Evolutionary conservation across 2,329 filamentous ascomycete species (phyloP).

Genomic region (Colletotrichum sp.): DNA sequence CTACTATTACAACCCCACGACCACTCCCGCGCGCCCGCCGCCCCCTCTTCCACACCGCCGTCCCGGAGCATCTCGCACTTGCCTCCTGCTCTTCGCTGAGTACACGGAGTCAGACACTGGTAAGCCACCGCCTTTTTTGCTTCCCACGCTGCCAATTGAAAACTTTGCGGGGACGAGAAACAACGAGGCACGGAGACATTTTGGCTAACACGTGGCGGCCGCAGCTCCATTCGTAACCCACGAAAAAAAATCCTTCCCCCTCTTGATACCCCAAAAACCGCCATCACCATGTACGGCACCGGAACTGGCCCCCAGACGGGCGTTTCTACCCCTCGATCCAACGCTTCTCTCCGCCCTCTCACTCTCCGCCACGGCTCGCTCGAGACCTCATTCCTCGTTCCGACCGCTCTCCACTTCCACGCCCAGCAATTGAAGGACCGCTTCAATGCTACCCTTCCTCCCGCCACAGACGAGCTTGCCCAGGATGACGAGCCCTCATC

Average conservation of each 20-base stretch:
- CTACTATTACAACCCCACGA: background rate
- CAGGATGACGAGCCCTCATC: conserved; percentile 99
- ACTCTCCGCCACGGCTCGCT: conserved; percentile 92
- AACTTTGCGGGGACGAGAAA: background rate
- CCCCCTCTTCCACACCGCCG: background rate
- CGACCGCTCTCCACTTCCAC: conserved; percentile 94
- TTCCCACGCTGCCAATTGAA: background rate
- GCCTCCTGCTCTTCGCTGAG: conserved; percentile 46
- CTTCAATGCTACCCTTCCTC: conserved; percentile 84
- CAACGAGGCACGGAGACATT: background rate
- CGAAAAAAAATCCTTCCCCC: conserved; percentile 15
- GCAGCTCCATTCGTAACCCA: conserved; percentile 18
- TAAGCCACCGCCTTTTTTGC: background rate
- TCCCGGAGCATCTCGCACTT: conserved; percentile 15
- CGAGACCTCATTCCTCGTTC: conserved; percentile 94
- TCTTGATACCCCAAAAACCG: conserved; percentile 46
- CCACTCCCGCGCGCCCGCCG: background rate
- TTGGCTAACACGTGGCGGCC: conserved; percentile 11
- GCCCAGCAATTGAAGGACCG: conserved; percentile 92
- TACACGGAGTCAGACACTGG: conserved; percentile 35
- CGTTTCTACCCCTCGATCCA: conserved; percentile 94
- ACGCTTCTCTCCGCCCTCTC: conserved; percentile 88
- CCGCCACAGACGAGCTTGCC: conserved; percentile 94
- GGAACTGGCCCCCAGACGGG: conserved; percentile 88
- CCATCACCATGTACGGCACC: conserved; percentile 81